Base-by-base conservation (phyloP, 208 protist species). In the Spongospora subterranea region DNA sequence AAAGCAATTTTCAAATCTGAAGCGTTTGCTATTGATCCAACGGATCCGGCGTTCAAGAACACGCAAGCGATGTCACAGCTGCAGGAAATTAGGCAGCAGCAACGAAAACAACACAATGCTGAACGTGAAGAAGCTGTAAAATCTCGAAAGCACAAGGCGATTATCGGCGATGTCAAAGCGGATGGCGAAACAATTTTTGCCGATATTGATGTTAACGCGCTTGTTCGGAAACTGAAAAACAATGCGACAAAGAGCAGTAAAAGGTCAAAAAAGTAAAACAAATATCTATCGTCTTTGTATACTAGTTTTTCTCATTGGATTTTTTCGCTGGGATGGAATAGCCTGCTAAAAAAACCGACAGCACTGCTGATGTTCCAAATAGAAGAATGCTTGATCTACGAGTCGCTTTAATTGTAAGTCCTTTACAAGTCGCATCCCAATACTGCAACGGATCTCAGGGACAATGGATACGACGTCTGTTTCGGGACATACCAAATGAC, bases 401-500 rank as follows among this genome's bases (percentile, higher is more conserved):
- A 20, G 71, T 39, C 11, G 71, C 71, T 45, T 6, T 35, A 6
- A 39, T 82, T 35, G 71, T 82, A 6, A 82, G n/a, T 6, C 71
- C 71, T 43, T 82, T 35, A 82, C 17, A 6, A 82, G 71, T 82
- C n/a, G 71, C 71, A 43, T 82, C 71, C 71, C 71, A 82, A n/a
- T 82, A 82, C 71, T 82, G 35, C n/a, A 43, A n/a, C 6, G 50
- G 35, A 13, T n/a, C 6, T 82, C n/a, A 82, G n/a, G n/a, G 11
- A 35, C 6, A 13, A 6, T 6, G n/a, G 6, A 35, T 6, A n/a
- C 71, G 35, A 35, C 40, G 71, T 20, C 13, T 39, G n/a, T 82
- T 6, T 32, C n/a, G 35, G n/a, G 6, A 6, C 40, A 40, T 91
- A 91, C 89, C 89, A 91, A 32, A 64, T 91, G 89, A 64, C 89